Conservation (phyloP, 208 protist genomes). For the Strigomonas galati region DNA sequence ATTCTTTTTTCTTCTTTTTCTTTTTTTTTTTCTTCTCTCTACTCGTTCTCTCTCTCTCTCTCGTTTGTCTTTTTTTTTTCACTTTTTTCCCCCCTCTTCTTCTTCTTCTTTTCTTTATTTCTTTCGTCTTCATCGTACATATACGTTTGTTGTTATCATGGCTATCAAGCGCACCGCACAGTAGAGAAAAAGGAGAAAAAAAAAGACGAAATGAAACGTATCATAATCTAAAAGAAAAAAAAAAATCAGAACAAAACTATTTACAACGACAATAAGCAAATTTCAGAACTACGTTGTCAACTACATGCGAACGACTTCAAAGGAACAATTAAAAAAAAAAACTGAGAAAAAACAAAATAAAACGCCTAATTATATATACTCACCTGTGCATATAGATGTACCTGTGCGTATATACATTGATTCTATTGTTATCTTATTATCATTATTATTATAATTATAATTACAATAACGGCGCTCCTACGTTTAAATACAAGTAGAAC, state of each 20-base stretch:
- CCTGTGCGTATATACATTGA: too few species aligned
- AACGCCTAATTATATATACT: too few species aligned
- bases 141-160: slow-evolving; percentile 2
- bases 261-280: slow-evolving; percentile 22
- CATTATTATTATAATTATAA: too few species aligned
- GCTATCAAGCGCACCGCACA: too few species aligned
- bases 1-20: background rate
- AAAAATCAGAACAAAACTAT: background rate
- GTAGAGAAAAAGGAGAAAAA: slow-evolving; percentile 8
- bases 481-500: too few species aligned
- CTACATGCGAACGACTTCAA: background rate
- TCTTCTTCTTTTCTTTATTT: slow-evolving; percentile 9
- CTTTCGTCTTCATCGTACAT: background rate
- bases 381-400: too few species aligned
- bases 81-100: background rate
- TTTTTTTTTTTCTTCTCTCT: background rate
- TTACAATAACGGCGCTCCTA: too few species aligned
- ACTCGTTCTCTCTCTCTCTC: background rate
- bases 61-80: slow-evolving; percentile 4
- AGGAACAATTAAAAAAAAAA: slow-evolving; percentile 1
- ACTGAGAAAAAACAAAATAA: slow-evolving; percentile 3
- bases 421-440: too few species aligned
- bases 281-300: background rate
- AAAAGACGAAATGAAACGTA: background rate
- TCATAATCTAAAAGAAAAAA: slow-evolving; percentile 4